A percentile compares a stretch with the other conserved stretches of the same genome.
phyloP scores from a whole-genome alignment of 129 eudicot species.

The Centrapalus pauciflorus region DNA sequence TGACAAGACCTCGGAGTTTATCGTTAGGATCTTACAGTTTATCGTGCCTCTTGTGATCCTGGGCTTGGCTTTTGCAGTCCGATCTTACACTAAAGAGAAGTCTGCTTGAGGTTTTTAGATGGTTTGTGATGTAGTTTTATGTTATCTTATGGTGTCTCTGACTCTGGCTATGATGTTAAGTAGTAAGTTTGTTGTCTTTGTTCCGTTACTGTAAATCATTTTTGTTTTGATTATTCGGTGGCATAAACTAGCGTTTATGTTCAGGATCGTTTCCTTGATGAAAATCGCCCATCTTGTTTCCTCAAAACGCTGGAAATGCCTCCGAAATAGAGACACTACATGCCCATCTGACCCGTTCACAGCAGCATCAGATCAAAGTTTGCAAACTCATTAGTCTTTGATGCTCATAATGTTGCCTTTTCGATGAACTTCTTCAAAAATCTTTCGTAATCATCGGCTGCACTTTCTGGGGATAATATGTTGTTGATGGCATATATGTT shows the following conservation, averaged over 20 bases:
- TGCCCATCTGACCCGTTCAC: constrained; percentile 91
- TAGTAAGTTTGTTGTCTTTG: constrained; percentile 12
- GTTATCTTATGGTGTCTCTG: constrained; percentile 10
- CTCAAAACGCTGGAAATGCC: constrained; percentile 54
- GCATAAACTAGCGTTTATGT: constrained; percentile 42
- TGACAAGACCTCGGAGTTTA: constrained; percentile 59
- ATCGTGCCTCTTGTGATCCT: constrained; percentile 72
- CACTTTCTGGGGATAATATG: constrained; percentile 46
- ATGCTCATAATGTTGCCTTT: constrained; percentile 19
- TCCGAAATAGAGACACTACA: constrained; percentile 75
- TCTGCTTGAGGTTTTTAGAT: constrained; percentile 29
- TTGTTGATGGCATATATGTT: constrained; percentile 51
- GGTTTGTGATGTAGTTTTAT: constrained; percentile 12
- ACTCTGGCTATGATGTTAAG: neutral
- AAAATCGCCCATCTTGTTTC: constrained; percentile 60
- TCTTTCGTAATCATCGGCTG: constrained; percentile 62
- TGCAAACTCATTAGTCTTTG: constrained; percentile 37
- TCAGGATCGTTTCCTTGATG: constrained; percentile 62
- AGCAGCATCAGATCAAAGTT: constrained; percentile 68
- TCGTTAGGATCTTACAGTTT: constrained; percentile 74
- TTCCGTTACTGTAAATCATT: too few species aligned
- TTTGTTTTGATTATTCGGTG: constrained; percentile 10
- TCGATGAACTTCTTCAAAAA: constrained; percentile 38
- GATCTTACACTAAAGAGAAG: constrained; percentile 78
- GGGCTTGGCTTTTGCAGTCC: constrained; percentile 71